A percentile compares a stretch with the other conserved stretches of the same genome.
phyloP scores from a whole-genome alignment of 345 rosid genomes.

The Murraya koenigii region DNA sequence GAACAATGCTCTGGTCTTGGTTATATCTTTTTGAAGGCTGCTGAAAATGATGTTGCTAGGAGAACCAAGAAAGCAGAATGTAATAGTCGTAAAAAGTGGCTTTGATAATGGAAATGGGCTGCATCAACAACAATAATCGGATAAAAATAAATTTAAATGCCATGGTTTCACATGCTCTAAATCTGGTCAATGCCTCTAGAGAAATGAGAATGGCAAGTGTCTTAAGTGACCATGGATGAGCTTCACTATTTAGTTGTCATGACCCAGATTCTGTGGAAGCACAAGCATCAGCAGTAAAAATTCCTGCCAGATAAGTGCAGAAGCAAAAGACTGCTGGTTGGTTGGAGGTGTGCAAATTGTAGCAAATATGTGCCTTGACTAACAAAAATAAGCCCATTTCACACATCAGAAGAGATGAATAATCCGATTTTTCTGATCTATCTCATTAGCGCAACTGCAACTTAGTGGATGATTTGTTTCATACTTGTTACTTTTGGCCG shows the following conservation, averaged over 20 bases:
- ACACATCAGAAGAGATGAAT: neutral
- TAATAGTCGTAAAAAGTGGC: neutral
- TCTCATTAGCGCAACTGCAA: neutral
- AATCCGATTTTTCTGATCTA: neutral
- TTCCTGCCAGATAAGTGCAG: neutral
- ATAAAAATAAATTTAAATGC: neutral
- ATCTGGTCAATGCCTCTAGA: neutral
- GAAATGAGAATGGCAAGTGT: neutral
- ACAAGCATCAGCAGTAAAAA: neutral
- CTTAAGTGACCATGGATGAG: neutral
- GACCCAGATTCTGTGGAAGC: neutral
- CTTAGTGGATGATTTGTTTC: neutral
- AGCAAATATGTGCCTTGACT: neutral
- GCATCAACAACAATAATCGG: neutral
- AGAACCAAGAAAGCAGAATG: neutral
- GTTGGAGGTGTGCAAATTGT: neutral
- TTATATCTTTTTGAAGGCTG: neutral
- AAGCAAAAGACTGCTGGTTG: neutral
- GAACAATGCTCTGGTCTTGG: neutral
- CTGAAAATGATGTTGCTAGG: neutral
- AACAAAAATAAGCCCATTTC: neutral
- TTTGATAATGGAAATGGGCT: neutral
- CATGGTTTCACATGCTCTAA: neutral
- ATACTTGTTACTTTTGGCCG: neutral
- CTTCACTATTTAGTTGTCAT: neutral